Evolutionary conservation across 2,329 filamentous ascomycete genomes (phyloP), one percentile per base, ranked within the genome.

Genomic region (Corniculantispora saksenae): DNA sequence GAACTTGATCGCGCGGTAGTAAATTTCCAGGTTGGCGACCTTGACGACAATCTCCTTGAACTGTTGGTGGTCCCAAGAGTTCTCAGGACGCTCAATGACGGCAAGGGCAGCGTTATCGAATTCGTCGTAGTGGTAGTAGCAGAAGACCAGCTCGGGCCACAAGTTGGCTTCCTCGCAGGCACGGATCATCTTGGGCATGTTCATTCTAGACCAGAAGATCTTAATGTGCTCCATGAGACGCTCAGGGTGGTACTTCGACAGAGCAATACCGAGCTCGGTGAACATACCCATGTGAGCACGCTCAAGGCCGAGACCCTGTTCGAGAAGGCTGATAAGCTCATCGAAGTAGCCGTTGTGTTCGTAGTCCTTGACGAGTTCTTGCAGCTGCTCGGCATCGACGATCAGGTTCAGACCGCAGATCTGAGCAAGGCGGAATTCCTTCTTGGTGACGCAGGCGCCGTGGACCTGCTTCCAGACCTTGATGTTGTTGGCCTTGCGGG

Each of bases 391-490:
- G 29, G 96, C 95, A 79, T 99, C 94, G 27, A 99, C 90, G 73
- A 99, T 97, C 66, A 99, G 84, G 82, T 99, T 98, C 67, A 99
- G 89, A 84, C 96, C 96, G 75, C 95, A 99, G 72, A 99, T 99
- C 81, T 98, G 95, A 29, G 96, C 95, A 66, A 99, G 90, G 67
- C 94, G 92, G 88, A 99, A 99, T 77, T 99, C 95, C 83, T 97
- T 98, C 88, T 98, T 99, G 68, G 87, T 88, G 70, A 99, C 92
- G 75, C 95, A 99, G 25, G 94, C 95, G 75, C 93, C 91, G 80
- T 98, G 96, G 71, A 99, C 95, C 80, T 99, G 92, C 81, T 95
- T 97, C 95, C 95, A 99, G 61, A 99, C 95, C 83, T 97, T 97
- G 80, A 97, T 94, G 79, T 93, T 98, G 84, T 98, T 99, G 72